A percentile compares a stretch with the other conserved stretches of the same genome.
Conservation (phyloP, 164 flowering plant species). For the Vitis riparia region DNA sequence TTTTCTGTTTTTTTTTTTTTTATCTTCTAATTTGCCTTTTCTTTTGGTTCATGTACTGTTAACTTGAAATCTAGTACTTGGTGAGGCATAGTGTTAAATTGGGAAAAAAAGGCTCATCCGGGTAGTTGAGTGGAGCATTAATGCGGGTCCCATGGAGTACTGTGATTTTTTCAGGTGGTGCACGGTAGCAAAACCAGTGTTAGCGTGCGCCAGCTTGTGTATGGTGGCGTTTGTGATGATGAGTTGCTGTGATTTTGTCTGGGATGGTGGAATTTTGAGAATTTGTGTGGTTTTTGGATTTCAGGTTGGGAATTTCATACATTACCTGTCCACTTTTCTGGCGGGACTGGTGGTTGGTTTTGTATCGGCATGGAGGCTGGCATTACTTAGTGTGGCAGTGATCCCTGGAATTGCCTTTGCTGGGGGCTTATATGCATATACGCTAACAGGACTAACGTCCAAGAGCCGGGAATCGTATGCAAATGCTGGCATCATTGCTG, state of each 20-base stretch:
- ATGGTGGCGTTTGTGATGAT: constrained; percentile 2
- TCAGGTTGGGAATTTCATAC: constrained; percentile 97
- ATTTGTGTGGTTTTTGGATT: background rate
- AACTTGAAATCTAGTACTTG: constrained; percentile 8
- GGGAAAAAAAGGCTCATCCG: background rate
- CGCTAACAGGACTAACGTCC: constrained; percentile 91
- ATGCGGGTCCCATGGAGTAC: constrained; percentile 19
- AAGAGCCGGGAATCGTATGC: constrained; percentile 94
- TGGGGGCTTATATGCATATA: constrained; percentile 90
- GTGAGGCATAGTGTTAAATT: background rate
- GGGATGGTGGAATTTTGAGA: background rate
- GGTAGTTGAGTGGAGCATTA: constrained; percentile 14
- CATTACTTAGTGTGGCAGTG: constrained; percentile 89
- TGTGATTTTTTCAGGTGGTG: constrained; percentile 3
- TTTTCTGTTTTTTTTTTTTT: background rate
- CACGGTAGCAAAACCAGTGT: constrained; percentile 15
- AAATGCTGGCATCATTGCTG: constrained; percentile 87
- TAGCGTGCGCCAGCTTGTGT: constrained; percentile 15
- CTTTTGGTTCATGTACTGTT: background rate
- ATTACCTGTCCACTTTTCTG: constrained; percentile 89
- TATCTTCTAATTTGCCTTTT: background rate
- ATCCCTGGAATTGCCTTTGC: constrained; percentile 98
- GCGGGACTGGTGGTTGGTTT: constrained; percentile 99
- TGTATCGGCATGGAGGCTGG: constrained; percentile 92
- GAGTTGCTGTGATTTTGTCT: constrained; percentile 1